Evolutionary conservation across 2,329 filamentous ascomycete genomes (phyloP).

Genomic region (Microdochium paspali): DNA sequence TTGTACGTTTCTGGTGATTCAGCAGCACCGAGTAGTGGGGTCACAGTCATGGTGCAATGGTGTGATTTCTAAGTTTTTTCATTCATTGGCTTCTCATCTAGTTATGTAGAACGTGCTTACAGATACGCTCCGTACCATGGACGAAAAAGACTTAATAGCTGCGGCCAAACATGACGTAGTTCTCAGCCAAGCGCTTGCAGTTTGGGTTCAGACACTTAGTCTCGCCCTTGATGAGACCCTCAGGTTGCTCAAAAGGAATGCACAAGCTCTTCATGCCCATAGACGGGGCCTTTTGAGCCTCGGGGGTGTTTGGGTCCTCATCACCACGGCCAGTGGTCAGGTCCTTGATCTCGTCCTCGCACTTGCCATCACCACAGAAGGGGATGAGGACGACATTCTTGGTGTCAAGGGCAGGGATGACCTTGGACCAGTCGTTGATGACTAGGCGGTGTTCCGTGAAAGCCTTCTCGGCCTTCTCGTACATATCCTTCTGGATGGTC

Average conservation of each 20-base stretch:
- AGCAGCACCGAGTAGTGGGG: too few relatives aligned
- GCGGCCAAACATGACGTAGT: constrained; percentile 89
- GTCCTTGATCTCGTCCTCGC: constrained; percentile 93
- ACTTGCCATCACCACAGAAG: constrained; percentile 71
- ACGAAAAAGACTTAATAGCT: constrained; percentile 39
- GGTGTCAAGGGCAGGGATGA: constrained; percentile 78
- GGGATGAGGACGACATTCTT: constrained; percentile 93
- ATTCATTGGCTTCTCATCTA: too few relatives aligned
- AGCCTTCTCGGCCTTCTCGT: constrained; percentile 62
- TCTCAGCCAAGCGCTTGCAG: constrained; percentile 65
- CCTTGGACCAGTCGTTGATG: constrained; percentile 82
- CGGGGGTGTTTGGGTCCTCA: constrained; percentile 38
- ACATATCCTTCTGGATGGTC: constrained; percentile 80
- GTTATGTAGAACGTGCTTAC: too few relatives aligned
- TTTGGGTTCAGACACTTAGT: constrained; percentile 91
- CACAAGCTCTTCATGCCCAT: constrained; percentile 64
- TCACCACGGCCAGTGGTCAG: constrained; percentile 70
- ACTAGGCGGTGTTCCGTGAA: constrained; percentile 75
- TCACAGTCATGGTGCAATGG: too few relatives aligned
- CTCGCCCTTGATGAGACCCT: constrained; percentile 66
- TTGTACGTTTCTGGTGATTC: too few relatives aligned
- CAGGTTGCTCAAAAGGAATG: constrained; percentile 78
- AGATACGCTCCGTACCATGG: too few relatives aligned
- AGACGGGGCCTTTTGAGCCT: constrained; percentile 42
- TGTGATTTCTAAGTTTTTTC: too few relatives aligned